Base-by-base conservation (phyloP, 1,139 yeast species). In the Taphrina sp. region DNA sequence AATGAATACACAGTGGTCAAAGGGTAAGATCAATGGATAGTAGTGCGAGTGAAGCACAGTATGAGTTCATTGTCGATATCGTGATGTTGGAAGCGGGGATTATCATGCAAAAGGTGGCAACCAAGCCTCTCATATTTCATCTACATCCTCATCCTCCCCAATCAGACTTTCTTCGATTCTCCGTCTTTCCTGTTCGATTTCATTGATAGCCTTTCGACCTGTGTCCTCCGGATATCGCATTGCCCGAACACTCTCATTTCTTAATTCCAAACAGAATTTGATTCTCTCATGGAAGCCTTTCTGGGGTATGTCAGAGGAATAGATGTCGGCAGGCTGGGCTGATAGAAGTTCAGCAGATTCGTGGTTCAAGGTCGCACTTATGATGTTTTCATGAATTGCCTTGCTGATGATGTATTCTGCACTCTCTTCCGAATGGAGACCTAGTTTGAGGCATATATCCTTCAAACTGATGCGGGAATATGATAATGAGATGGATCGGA, bases 321-420 rank as follows among this genome's bases (percentile, higher is more conserved):
- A 94, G 43, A 90, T 80, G 69, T 94, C 95, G 65, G 82, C 73
- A 56, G 88, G 75, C 69, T 90, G 97, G 64, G 82, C 84, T 35
- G 95, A 85, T 72, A 89, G 92, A 87, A 94, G 89, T 68, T 75
- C 90, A 1, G 97, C 97, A 63, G 81, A 77, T 69, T 87, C 89
- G 71, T 90, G 96, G 68, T 92, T 87, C 63, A 94, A 85, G 55
- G 82, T 81, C 3, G 98, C 98, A 66, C 92, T 98, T 69, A 94
- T 88, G 53, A 94, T 98, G 57, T 96, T 96, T 69, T 94, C 99
- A 66, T 96, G 82, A 60, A 94, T 92, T 33, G 97, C 95, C 73
- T 94, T 92, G 36, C 96, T 87, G 33, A 92, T 96, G 68, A 92
- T 90, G 69, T 92, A 94, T 72, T 94, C 99, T 1, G 96, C 95